phyloP scores from a whole-genome alignment of 345 rosid species.

The Lepidium africanum region DNA sequence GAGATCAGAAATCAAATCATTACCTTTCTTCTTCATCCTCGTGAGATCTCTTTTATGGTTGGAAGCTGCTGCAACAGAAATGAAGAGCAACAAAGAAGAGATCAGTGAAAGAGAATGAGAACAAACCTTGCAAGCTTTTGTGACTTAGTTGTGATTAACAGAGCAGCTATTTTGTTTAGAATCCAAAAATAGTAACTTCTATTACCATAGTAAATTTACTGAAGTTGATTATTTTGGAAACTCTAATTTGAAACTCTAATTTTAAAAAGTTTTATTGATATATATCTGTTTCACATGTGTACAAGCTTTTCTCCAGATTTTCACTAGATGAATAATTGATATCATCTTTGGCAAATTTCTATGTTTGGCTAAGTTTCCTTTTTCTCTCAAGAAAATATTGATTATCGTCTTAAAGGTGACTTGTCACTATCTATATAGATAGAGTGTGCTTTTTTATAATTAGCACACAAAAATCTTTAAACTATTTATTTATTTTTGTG shows the following conservation, averaged over 20 bases:
- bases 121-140: background rate
- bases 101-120: background rate
- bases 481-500: background rate
- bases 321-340: too few relatives aligned
- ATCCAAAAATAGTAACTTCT: background rate
- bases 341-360: too few relatives aligned
- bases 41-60: background rate
- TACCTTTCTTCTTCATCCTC: background rate
- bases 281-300: background rate
- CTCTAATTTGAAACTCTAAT: background rate
- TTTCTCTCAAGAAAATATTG: background rate
- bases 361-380: background rate
- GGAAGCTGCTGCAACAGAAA: background rate
- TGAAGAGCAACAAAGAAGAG: background rate
- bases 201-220: background rate
- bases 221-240: background rate
- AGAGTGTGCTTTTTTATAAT: background rate
- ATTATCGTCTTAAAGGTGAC: background rate
- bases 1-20: too few relatives aligned
- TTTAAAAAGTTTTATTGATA: background rate
- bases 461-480: background rate
- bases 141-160: background rate
- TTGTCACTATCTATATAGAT: background rate
- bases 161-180: background rate
- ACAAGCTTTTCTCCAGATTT: background rate